Conservation (phyloP, 2,329 filamentous ascomycete species). For the Aciculosporium take region DNA sequence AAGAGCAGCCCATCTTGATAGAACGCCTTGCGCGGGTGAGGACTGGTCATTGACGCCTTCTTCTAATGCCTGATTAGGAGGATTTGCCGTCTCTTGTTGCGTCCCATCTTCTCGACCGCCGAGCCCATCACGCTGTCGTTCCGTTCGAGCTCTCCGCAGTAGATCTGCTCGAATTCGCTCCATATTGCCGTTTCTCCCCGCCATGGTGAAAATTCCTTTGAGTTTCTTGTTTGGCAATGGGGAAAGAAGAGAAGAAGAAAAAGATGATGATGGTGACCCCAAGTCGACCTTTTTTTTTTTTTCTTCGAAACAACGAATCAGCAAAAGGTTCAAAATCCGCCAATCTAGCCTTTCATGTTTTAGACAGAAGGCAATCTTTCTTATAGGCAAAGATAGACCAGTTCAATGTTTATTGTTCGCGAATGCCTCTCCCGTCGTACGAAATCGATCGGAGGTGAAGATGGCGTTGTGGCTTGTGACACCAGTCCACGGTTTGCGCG, state of each 20-base stretch:
- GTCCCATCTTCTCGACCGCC: background rate
- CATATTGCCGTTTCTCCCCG: slow-evolving; percentile 12
- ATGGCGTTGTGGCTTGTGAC: background rate
- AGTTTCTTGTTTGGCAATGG: background rate
- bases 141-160: slow-evolving; percentile 17
- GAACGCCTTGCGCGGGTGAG: background rate
- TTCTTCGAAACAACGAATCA: no score
- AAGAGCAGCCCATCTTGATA: background rate
- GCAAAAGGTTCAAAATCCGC: no score
- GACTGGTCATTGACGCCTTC: slow-evolving; percentile 4
- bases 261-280: background rate
- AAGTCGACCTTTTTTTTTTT: background rate
- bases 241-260: background rate
- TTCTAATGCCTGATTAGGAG: background rate
- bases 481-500: background rate
- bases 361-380: background rate
- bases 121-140: slow-evolving; percentile 8
- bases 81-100: background rate
- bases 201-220: slow-evolving; percentile 7
- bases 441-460: background rate
- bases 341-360: no score
- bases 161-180: slow-evolving; percentile 20
- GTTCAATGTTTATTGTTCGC: background rate
- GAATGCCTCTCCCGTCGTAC: background rate
- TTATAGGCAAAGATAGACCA: background rate